Conservation (phyloP, 805 yeast species). For the Ogataea ganodermae region DNA sequence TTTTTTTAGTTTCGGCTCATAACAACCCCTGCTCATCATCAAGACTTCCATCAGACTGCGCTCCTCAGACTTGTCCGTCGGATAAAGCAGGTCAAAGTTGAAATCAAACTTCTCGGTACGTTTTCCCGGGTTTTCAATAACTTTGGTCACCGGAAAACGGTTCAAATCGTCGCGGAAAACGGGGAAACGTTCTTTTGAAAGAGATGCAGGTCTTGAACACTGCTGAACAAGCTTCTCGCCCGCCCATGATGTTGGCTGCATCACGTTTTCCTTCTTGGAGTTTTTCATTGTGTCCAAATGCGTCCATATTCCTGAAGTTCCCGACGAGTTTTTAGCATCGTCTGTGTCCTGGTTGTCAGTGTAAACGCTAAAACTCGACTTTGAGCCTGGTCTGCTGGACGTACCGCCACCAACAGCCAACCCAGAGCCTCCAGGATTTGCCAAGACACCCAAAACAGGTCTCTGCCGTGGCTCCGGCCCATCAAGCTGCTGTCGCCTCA, state of each 20-base stretch:
- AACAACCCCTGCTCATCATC: constrained; percentile 46
- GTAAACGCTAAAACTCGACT: constrained; percentile 23
- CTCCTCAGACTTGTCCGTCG: constrained; percentile 48
- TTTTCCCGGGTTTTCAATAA: constrained; percentile 57
- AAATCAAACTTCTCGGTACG: constrained; percentile 59
- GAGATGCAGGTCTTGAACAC: neutral
- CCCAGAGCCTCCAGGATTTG: constrained; percentile 30
- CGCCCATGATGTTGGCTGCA: constrained; percentile 58
- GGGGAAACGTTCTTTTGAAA: constrained; percentile 24
- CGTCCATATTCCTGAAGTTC: constrained; percentile 42
- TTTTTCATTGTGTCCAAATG: constrained; percentile 49
- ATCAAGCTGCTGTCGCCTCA: constrained; percentile 35
- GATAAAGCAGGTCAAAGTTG: constrained; percentile 60
- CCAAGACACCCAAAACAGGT: constrained; percentile 12
- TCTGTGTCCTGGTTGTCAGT: constrained; percentile 14
- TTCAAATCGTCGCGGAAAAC: constrained; percentile 42
- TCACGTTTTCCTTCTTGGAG: constrained; percentile 64
- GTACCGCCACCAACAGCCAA: constrained; percentile 9
- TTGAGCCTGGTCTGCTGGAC: constrained; percentile 18
- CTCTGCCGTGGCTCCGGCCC: neutral
- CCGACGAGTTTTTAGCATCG: constrained; percentile 1
- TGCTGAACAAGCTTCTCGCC: constrained; percentile 60
- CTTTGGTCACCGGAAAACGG: constrained; percentile 47
- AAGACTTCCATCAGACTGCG: constrained; percentile 50
- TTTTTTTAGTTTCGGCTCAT: constrained; percentile 12